Conservation (phyloP, 768 basidiomycete species). For the Mycena pura region DNA sequence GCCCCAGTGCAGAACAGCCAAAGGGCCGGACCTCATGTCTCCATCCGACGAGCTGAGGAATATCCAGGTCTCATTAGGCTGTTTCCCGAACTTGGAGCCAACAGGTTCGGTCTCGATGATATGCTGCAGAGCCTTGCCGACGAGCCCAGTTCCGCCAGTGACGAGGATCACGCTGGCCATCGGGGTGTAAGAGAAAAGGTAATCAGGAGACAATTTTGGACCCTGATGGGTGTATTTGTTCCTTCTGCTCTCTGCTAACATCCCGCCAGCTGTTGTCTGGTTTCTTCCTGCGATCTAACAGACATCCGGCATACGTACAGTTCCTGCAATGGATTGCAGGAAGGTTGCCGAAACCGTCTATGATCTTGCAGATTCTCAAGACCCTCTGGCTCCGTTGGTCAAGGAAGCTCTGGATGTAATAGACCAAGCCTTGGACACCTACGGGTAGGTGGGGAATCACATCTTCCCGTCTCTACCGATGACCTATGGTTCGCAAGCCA, state of each 20-base stretch:
- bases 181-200: too few species aligned
- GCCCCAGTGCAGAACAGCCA: neutral
- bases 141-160: constrained; percentile 73
- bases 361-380: constrained; percentile 58
- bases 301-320: neutral
- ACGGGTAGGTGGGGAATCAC: constrained; percentile 69
- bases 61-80: constrained; percentile 70
- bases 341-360: constrained; percentile 67
- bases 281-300: too few species aligned
- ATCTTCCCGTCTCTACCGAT: constrained; percentile 11
- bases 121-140: constrained; percentile 66
- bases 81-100: constrained; percentile 66
- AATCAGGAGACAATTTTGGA: neutral
- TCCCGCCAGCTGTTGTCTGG: too few species aligned
- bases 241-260: neutral
- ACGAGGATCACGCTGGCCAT: constrained; percentile 56
- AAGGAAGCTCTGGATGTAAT: constrained; percentile 86
- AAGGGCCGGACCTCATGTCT: constrained; percentile 61
- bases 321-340: constrained; percentile 53
- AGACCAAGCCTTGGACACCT: constrained; percentile 73
- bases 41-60: constrained; percentile 69
- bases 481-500: constrained; percentile 50
- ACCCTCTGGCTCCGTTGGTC: constrained; percentile 65
- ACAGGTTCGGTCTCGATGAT: constrained; percentile 68
- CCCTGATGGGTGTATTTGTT: neutral